Evolutionary conservation across 2,329 filamentous ascomycete genomes (phyloP), one percentile per base, ranked within the genome.

Genomic region (Graphilbum ipis-grandicollis): DNA sequence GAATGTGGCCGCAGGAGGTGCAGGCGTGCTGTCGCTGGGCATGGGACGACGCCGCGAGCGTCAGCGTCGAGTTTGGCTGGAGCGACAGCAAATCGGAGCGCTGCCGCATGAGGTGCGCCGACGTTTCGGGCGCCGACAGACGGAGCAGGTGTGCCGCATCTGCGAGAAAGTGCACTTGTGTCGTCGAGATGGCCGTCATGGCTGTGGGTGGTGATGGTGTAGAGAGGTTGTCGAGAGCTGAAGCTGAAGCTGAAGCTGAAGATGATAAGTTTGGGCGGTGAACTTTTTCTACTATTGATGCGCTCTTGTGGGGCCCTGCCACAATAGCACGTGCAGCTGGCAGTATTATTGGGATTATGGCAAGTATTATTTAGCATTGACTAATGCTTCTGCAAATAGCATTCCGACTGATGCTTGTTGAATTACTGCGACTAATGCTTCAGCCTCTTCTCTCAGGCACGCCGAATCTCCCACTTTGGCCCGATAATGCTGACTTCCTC

Each of bases 401-500:
- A n/a, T n/a, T n/a, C n/a, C n/a, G n/a, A n/a, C n/a, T n/a, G n/a
- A n/a, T n/a, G n/a, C n/a, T n/a, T n/a, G n/a, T n/a, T n/a, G n/a
- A n/a, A n/a, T n/a, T n/a, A n/a, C n/a, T n/a, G n/a, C n/a, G n/a
- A n/a, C n/a, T n/a, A n/a, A n/a, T n/a, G n/a, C n/a, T 5, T 10
- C 21, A 23, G 21, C 21, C 21, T 6, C 6, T 23, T 5, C 21
- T 5, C 21, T 67, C 52, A 90, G 26, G 75, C 71, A 45, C 84
- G 68, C 44, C 71, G 68, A 46, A 98, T 79, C 46, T 85, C 77
- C 84, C 85, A 98, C 43, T 72, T 81, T 38, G 93, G 56, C 22
- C 90, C 82, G 53, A 84, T 88, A 54, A 94, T 85, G 56, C 82
- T 90, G 33, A 94, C 86, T 56, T 96, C 86, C 35, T 93, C 83